Base-by-base conservation (phyloP, 768 basidiomycete genomes). In the Paxillus rubicundulus region DNA sequence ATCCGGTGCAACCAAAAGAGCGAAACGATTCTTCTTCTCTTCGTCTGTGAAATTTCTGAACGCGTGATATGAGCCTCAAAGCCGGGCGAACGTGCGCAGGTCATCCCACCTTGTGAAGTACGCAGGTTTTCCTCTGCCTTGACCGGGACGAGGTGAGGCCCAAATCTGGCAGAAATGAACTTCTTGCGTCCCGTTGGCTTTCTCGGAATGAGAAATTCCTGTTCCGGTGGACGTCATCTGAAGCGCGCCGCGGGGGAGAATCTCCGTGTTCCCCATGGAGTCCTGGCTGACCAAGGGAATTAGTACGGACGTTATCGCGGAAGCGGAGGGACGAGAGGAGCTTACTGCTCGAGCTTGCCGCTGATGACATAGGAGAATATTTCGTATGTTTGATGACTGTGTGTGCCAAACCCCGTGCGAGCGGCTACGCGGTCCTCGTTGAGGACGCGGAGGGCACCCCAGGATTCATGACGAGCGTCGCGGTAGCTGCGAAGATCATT, bases 161-260 rank as follows among this genome's bases (percentile, higher is more conserved):
- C 87, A 89, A 51, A 89, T 87, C 58, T 89, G 87, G 7, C 86
- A 71, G 69, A 87, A 85, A 67, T 87, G 78, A 5, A 74, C 75
- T 39, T 71, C 70, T 54, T 73, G 52, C 18, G 68, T 51, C 17
- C 82, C 80, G 61, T 86, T 64, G 17, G 73, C 77, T 62, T 79
- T 80, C 59, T 87, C 86, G 28, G 85, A 86, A 69, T 98, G 95
- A 0, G 84, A 77, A 61, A 98, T 96, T 4, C 96, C 96, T 0
- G 87, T 94, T 9, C 95, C 95, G 0, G 95, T 85, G 1, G 88
- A 92, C 2, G 94, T 94, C 73, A 97, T 82, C 68, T 98, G 95
- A 30, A 98, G 60, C 60, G 92, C 88, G 1, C 96, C 96, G 14
- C 92, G 84, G 66, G 85, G 85, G 65, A 98, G 81, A 52, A 94